A percentile compares a stretch with the other conserved stretches of the same genome.
These are phyloP conservation scores for Paramecium caudatum DNA, from an alignment of 73 alveolate species.

Conservation along the genomic window DNA sequence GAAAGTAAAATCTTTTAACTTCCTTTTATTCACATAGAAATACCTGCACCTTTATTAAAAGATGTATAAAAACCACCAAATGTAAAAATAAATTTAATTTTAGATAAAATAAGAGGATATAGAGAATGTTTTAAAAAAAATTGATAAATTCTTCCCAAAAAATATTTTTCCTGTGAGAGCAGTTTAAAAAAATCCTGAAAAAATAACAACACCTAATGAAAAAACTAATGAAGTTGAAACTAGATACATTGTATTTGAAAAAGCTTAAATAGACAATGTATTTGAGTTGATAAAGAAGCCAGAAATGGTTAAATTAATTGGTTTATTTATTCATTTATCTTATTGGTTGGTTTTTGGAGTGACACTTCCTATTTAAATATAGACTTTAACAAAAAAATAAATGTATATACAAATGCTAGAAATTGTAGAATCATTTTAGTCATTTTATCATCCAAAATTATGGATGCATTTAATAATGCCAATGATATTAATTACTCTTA, in stretches of 20 bases:
- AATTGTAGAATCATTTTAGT: constrained; percentile 36
- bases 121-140: constrained; percentile 2
- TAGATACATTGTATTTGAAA: constrained; percentile 13
- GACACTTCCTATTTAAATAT: constrained; percentile 46
- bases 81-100: no score
- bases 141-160: constrained; percentile 63
- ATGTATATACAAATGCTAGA: constrained; percentile 60
- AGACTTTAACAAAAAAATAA: constrained; percentile 51
- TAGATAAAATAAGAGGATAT: constrained; percentile 45
- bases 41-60: neutral
- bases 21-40: constrained; percentile 64
- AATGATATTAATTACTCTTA: constrained; percentile 27
- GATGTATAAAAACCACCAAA: constrained; percentile 67
- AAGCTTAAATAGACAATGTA: neutral
- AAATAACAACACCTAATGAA: constrained; percentile 12
- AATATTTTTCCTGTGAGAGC: constrained; percentile 18
- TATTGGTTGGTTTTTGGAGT: constrained; percentile 71
- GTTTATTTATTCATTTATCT: constrained; percentile 64
- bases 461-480: constrained; percentile 71
- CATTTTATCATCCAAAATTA: constrained; percentile 10
- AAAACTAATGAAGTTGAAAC: constrained; percentile 12
- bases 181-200: neutral
- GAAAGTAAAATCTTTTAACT: constrained; percentile 52
- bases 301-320: constrained; percentile 62
- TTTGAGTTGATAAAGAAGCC: neutral